Percentiles rank a stretch among this genome's conserved stretches.
phyloP scores from a whole-genome alignment of 2,329 filamentous ascomycete genomes.

The Botrytis fabae region DNA sequence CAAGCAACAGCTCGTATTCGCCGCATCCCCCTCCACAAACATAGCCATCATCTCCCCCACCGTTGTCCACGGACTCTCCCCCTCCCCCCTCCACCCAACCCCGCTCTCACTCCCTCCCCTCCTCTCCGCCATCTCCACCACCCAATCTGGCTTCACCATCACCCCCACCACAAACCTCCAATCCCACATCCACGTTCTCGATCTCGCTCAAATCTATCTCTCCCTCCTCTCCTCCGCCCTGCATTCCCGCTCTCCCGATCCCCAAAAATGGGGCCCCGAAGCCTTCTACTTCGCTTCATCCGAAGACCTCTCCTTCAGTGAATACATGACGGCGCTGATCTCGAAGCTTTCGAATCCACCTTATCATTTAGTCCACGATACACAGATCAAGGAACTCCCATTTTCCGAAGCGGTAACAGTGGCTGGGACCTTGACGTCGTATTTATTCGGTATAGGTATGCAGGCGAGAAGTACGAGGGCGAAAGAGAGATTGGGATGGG shows the following conservation, averaged over 20 bases:
- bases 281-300: conserved; percentile 27
- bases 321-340: conserved; percentile 21
- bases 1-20: background rate
- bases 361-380: background rate
- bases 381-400: background rate
- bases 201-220: conserved; percentile 26
- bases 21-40: conserved; percentile 11
- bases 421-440: background rate
- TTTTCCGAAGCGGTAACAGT: conserved; percentile 2
- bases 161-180: conserved; percentile 17
- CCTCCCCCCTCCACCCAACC: conserved; percentile 24
- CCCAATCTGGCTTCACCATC: conserved; percentile 25
- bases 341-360: background rate
- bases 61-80: conserved; percentile 27
- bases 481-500: conserved; percentile 12
- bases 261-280: conserved; percentile 21
- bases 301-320: conserved; percentile 12
- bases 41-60: conserved; percentile 27
- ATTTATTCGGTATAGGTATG: conserved; percentile 24
- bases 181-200: conserved; percentile 27
- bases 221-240: conserved; percentile 22
- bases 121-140: conserved; percentile 1
- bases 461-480: conserved; percentile 23
- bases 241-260: background rate
- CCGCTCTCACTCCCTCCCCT: conserved; percentile 22